Evolutionary conservation across 495 filamentous ascomycete species (phyloP).

Genomic region (Terfezia boudieri): DNA sequence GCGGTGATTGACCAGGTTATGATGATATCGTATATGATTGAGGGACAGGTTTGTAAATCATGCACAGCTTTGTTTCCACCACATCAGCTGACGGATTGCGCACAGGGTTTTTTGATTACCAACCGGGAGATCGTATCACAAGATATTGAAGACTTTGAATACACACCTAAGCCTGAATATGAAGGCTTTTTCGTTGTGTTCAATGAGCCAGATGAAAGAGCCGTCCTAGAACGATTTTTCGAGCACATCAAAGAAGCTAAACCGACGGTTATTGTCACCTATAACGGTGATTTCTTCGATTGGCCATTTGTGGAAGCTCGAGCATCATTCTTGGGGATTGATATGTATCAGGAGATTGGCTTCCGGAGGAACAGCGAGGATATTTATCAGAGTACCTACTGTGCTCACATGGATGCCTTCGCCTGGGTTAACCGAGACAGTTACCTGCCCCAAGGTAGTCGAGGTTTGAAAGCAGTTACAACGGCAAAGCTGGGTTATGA

Average conservation of each 20-base stretch:
- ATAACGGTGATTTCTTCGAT: constrained; percentile 99
- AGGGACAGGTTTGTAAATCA: constrained; percentile 39
- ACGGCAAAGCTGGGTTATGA: constrained; percentile 96
- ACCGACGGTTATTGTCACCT: constrained; percentile 91
- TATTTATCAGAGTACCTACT: constrained; percentile 83
- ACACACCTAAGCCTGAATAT: constrained; percentile 92
- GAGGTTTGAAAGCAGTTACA: constrained; percentile 93
- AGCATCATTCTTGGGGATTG: constrained; percentile 82
- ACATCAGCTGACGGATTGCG: neutral
- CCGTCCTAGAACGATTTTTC: constrained; percentile 75
- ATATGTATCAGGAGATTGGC: constrained; percentile 97
- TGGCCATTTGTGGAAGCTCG: constrained; percentile 96
- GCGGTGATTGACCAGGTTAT: constrained; percentile 89
- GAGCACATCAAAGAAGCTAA: constrained; percentile 83
- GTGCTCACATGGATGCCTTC: constrained; percentile 97
- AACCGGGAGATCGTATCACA: constrained; percentile 96
- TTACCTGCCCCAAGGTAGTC: constrained; percentile 90
- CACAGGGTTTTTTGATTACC: constrained; percentile 71
- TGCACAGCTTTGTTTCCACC: neutral
- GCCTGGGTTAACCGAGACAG: constrained; percentile 97
- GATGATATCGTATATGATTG: constrained; percentile 99
- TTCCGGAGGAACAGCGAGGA: constrained; percentile 90
- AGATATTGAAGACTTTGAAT: constrained; percentile 95
- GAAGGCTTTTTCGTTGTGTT: constrained; percentile 88
- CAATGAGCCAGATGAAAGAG: constrained; percentile 90